phyloP scores from a whole-genome alignment of 768 basidiomycete species.

The Pulveroboletus sp. region DNA sequence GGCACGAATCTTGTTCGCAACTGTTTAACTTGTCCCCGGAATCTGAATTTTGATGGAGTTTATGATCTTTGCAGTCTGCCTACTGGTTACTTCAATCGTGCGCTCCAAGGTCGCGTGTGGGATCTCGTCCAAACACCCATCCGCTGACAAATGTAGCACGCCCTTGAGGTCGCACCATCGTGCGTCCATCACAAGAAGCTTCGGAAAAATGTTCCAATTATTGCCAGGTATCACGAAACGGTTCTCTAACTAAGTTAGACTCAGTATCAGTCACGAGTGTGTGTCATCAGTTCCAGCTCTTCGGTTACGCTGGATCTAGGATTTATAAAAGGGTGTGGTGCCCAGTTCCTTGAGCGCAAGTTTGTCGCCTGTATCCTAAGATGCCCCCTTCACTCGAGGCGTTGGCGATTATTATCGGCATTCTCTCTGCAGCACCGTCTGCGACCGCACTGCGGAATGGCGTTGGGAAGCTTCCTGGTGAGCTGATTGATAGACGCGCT shows the following conservation, averaged over 20 bases:
- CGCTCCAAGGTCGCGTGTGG: no score
- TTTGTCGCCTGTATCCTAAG: not conserved
- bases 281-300: not conserved
- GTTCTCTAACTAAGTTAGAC: not conserved
- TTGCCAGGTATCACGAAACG: not conserved
- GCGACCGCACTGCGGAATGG: slow-evolving; percentile 26
- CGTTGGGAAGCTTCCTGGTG: slow-evolving; percentile 32
- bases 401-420: slow-evolving; percentile 3
- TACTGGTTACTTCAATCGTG: no score
- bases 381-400: slow-evolving; percentile 14
- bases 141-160: no score
- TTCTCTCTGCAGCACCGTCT: slow-evolving; percentile 12
- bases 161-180: no score
- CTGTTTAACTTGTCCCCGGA: slow-evolving; percentile 11
- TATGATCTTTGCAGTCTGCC: no score
- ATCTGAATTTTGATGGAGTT: no score
- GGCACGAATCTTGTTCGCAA: slow-evolving; percentile 22
- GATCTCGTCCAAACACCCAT: no score
- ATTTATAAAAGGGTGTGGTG: slow-evolving; percentile 13
- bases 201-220: not conserved
- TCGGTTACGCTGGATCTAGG: not conserved
- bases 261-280: not conserved
- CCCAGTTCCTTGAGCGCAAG: not conserved
- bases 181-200: not conserved
- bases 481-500: not conserved